Evolutionary conservation across 2,329 filamentous ascomycete species (phyloP).

Genomic region (Cytospora paraplurivora): DNA sequence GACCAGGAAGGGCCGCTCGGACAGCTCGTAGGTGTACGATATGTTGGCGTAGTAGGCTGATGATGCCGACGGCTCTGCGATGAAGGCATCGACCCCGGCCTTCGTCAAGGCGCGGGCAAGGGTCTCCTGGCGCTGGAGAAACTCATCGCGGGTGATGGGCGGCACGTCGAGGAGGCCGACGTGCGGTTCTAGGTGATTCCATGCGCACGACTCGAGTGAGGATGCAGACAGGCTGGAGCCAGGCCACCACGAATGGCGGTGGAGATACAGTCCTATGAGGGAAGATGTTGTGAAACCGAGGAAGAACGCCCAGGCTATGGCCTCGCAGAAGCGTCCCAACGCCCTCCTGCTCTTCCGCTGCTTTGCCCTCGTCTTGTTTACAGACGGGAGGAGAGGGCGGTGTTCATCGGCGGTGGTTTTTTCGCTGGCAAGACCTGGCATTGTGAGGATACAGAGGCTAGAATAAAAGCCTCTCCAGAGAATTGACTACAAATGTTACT

Average conservation of each 20-base stretch:
- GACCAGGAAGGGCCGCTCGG: slow-evolving; percentile 37
- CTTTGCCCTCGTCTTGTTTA: slow-evolving; percentile 1
- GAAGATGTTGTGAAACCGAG: slow-evolving; percentile 19
- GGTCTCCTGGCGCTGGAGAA: slow-evolving; percentile 33
- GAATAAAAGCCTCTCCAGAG: not conserved
- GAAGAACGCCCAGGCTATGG: slow-evolving; percentile 23
- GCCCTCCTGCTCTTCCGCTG: slow-evolving; percentile 17
- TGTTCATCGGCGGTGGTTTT: slow-evolving; percentile 19
- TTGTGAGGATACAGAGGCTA: not conserved
- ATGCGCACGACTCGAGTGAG: slow-evolving; percentile 34
- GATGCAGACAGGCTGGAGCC: slow-evolving; percentile 8
- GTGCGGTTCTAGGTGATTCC: slow-evolving; percentile 33
- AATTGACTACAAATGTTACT: not conserved
- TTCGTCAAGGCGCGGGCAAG: slow-evolving; percentile 32
- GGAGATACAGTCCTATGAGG: slow-evolving; percentile 13
- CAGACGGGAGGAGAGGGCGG: slow-evolving; percentile 16
- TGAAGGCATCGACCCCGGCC: slow-evolving; percentile 36
- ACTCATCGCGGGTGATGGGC: slow-evolving; percentile 34
- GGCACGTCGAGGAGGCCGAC: slow-evolving; percentile 33
- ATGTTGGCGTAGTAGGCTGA: slow-evolving; percentile 35
- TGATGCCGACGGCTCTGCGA: slow-evolving; percentile 36
- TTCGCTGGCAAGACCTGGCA: slow-evolving; percentile 14
- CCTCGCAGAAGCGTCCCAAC: slow-evolving; percentile 25
- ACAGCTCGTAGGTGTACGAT: slow-evolving; percentile 33
- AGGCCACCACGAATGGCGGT: slow-evolving; percentile 20